A percentile compares a stretch with the other conserved stretches of the same genome.
Evolutionary conservation across 1,284 basidiomycete species (phyloP).

Genomic region (Rhodotorula sp.): DNA sequence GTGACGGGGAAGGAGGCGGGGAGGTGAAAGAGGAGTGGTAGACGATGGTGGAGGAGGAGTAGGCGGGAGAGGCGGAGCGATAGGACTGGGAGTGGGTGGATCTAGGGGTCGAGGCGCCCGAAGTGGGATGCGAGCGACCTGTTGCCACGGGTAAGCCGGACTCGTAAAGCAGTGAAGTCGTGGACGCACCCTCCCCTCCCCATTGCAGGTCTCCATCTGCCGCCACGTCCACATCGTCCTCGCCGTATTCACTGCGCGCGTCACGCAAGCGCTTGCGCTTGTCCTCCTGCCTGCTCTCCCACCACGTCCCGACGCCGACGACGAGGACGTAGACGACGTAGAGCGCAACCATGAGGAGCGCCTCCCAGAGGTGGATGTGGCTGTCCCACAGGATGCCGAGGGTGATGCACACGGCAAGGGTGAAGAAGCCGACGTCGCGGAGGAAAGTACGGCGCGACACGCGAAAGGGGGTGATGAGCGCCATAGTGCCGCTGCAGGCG

Average conservation of each 20-base stretch:
- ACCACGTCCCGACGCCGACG: slow-evolving; percentile 79
- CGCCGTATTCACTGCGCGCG: slow-evolving; percentile 36
- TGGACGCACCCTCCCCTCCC: slow-evolving; percentile 6
- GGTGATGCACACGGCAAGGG: slow-evolving; percentile 70
- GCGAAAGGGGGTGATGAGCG: slow-evolving; percentile 88
- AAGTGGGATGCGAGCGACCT: not conserved
- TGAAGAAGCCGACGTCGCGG: slow-evolving; percentile 92
- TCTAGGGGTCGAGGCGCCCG: slow-evolving; percentile 20
- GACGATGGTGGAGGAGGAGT: slow-evolving; percentile 18
- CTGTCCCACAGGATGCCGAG: slow-evolving; percentile 79
- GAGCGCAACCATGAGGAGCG: slow-evolving; percentile 68
- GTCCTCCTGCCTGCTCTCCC: slow-evolving; percentile 58
- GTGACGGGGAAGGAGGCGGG: slow-evolving; percentile 2
- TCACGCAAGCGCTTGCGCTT: slow-evolving; percentile 51
- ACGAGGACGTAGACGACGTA: slow-evolving; percentile 77
- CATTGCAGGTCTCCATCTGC: slow-evolving; percentile 22
- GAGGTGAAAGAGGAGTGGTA: slow-evolving; percentile 5
- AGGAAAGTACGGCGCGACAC: slow-evolving; percentile 79
- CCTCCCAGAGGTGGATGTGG: slow-evolving; percentile 71
- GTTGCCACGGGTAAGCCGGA: not conserved
- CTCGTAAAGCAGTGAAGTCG: not conserved
- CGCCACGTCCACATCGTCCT: slow-evolving; percentile 28
- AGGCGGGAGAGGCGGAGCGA: slow-evolving; percentile 10
- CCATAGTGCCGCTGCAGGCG: slow-evolving; percentile 74
- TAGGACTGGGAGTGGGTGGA: slow-evolving; percentile 3